These are phyloP conservation scores for Penicillium olsonii DNA, from an alignment of 2,329 filamentous ascomycete species.

Conservation along the genomic window DNA sequence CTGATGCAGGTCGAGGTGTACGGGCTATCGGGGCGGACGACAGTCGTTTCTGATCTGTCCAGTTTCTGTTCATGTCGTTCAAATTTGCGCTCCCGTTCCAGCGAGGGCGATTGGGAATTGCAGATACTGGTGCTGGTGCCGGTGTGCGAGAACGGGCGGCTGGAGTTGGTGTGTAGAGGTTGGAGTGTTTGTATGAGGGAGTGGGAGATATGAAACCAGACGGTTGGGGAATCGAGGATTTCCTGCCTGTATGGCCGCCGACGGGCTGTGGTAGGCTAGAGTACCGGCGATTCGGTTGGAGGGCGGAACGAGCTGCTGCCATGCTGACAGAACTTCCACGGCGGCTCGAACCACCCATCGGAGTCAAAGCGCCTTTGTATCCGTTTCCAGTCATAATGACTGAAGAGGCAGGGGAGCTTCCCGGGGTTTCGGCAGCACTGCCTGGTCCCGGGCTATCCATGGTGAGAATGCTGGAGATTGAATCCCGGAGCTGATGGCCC, in stretches of 20 bases:
- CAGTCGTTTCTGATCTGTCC: conserved; percentile 57
- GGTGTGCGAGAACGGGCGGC: conserved; percentile 47
- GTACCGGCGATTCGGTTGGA: conserved; percentile 46
- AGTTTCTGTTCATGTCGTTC: conserved; percentile 64
- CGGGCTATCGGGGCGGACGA: conserved; percentile 27
- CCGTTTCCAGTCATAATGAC: conserved; percentile 57
- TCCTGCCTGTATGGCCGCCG: conserved; percentile 32
- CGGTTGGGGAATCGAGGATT: conserved; percentile 41
- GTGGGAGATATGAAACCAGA: conserved; percentile 36
- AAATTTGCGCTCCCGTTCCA: conserved; percentile 73
- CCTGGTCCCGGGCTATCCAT: conserved; percentile 72
- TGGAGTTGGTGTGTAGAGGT: conserved; percentile 56
- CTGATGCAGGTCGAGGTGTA: conserved; percentile 41
- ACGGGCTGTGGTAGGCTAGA: conserved; percentile 49
- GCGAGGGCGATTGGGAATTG: conserved; percentile 61
- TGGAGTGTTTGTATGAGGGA: conserved; percentile 35
- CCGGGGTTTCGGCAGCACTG: conserved; percentile 70
- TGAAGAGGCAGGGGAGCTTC: conserved; percentile 70
- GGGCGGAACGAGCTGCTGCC: conserved; percentile 40
- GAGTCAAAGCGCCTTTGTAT: conserved; percentile 50
- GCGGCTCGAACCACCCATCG: conserved; percentile 48
- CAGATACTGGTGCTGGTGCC: conserved; percentile 46
- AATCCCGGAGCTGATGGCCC: conserved; percentile 81
- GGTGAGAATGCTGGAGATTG: conserved; percentile 87
- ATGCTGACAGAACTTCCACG: conserved; percentile 49